A percentile compares a stretch with the other conserved stretches of the same genome.
These are phyloP conservation scores for Pleurotus cornucopiae DNA, from an alignment of 768 basidiomycete species.

Conservation along the genomic window DNA sequence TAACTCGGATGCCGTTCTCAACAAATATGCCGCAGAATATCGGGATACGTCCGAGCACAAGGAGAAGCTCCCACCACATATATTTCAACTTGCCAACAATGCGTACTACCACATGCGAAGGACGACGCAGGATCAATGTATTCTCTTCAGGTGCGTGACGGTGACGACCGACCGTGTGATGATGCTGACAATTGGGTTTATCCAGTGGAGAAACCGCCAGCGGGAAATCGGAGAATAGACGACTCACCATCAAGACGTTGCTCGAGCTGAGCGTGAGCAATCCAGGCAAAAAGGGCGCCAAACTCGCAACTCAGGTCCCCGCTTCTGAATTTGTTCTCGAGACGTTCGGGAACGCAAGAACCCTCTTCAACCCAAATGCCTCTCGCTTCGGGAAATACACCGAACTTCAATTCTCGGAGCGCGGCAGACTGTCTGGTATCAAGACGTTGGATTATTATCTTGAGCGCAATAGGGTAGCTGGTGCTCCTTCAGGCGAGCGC, in stretches of 20 bases:
- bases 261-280: slow-evolving; percentile 87
- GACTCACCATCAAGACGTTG: slow-evolving; percentile 87
- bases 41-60: slow-evolving; percentile 67
- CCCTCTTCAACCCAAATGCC: slow-evolving; percentile 90
- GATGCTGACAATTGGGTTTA: slow-evolving; percentile 7
- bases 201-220: slow-evolving; percentile 86
- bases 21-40: slow-evolving; percentile 86
- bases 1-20: slow-evolving; percentile 79
- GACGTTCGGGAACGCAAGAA: slow-evolving; percentile 89
- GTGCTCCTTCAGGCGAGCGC: slow-evolving; percentile 84
- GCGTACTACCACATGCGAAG: slow-evolving; percentile 95
- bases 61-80: slow-evolving; percentile 70
- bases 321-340: slow-evolving; percentile 95
- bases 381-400: slow-evolving; percentile 98
- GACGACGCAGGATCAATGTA: slow-evolving; percentile 89
- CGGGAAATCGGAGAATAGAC: slow-evolving; percentile 89
- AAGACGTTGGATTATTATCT: slow-evolving; percentile 98
- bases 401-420: slow-evolving; percentile 93
- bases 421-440: slow-evolving; percentile 81
- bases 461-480: slow-evolving; percentile 85
- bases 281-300: slow-evolving; percentile 91
- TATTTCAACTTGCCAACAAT: slow-evolving; percentile 88
- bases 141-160: slow-evolving; percentile 71
- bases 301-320: slow-evolving; percentile 81
- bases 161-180: background rate